Conservation (phyloP, 2,329 filamentous ascomycete species). For the Curvularia sp. region DNA sequence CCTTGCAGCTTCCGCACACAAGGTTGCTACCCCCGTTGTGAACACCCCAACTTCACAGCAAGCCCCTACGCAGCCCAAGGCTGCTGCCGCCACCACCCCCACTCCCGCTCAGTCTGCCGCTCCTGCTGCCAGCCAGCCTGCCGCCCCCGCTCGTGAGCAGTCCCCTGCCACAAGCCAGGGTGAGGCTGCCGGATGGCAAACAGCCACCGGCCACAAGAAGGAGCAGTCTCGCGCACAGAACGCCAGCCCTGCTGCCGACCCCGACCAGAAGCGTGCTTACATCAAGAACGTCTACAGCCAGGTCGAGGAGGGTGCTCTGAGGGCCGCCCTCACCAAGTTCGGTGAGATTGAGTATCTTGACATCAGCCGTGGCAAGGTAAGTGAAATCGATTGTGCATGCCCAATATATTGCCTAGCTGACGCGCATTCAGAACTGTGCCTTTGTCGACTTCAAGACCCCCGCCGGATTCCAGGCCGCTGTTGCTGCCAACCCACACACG, state of each 20-base stretch:
- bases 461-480: constrained; percentile 82
- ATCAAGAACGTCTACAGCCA: constrained; percentile 96
- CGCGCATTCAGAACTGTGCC: constrained; percentile 77
- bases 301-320: constrained; percentile 77
- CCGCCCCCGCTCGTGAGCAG: constrained; percentile 47
- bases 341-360: constrained; percentile 70
- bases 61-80: constrained; percentile 45
- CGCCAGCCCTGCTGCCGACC: constrained; percentile 67
- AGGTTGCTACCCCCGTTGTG: constrained; percentile 53
- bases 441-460: constrained; percentile 90
- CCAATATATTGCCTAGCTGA: constrained; percentile 25
- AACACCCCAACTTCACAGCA: constrained; percentile 45
- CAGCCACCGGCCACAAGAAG: constrained; percentile 79
- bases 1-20: constrained; percentile 63
- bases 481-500: constrained; percentile 82
- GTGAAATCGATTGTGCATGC: constrained; percentile 23
- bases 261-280: constrained; percentile 82
- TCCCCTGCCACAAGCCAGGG: constrained; percentile 56
- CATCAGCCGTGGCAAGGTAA: constrained; percentile 76
- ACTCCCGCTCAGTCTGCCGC: constrained; percentile 43
- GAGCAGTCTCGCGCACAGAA: constrained; percentile 79
- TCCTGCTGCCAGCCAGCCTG: constrained; percentile 38
- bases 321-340: constrained; percentile 72
- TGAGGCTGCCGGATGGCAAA: constrained; percentile 81
- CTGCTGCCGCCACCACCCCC: constrained; percentile 24